Conservation (phyloP, 345 rosid species). For the Rhodomyrtus tomentosa region DNA sequence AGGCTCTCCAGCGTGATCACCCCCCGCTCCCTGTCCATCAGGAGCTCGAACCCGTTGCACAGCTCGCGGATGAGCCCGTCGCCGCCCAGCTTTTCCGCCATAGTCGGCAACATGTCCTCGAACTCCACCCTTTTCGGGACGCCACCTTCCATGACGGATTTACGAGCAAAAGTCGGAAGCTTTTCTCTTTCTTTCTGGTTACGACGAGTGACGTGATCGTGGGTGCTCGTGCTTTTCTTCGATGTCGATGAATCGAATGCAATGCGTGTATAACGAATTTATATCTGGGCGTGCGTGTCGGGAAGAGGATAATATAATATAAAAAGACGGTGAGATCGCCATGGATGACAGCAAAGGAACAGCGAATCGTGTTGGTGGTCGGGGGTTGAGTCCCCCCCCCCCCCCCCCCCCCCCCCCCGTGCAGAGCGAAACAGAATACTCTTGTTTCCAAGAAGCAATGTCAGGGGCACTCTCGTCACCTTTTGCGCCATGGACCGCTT, state of each 20-base stretch:
- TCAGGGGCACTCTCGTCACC: constrained; percentile 8
- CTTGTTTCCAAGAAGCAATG: constrained; percentile 6
- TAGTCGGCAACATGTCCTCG: constrained; percentile 35
- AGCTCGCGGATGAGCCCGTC: constrained; percentile 41
- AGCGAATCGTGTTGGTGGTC: not conserved
- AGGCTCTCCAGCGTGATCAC: constrained; percentile 42
- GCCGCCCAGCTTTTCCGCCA: constrained; percentile 50
- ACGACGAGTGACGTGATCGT: not conserved
- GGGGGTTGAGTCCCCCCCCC: not conserved
- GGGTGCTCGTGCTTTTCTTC: not conserved
- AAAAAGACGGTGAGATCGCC: not conserved
- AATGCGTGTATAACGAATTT: not conserved
- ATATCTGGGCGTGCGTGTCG: not conserved
- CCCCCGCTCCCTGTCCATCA: constrained; percentile 37
- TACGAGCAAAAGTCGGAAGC: not conserved
- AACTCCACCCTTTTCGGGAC: constrained; percentile 15
- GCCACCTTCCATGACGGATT: constrained; percentile 6
- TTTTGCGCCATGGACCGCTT: not conserved
- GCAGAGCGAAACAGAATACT: not conserved
- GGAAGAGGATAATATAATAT: not conserved
- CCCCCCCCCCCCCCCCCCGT: too few relatives aligned
- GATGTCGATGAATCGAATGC: not conserved
- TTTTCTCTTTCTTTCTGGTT: not conserved
- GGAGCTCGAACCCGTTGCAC: constrained; percentile 34
- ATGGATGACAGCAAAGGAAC: constrained; percentile 21